Conservation (phyloP, 2,329 filamentous ascomycete genomes). For the Lachnellula arida region DNA sequence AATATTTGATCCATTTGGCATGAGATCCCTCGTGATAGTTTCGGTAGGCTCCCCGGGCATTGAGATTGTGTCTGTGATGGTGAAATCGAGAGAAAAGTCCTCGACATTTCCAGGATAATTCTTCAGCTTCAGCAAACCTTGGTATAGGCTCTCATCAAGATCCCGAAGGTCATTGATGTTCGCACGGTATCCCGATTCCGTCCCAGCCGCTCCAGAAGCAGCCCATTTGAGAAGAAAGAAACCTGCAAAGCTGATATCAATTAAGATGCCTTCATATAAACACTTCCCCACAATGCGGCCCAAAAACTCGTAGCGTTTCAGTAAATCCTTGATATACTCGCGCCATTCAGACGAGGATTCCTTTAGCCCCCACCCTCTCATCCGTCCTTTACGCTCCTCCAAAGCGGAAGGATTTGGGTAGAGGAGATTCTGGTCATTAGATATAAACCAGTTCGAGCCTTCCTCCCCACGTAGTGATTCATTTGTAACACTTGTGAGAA, state of each 20-base stretch:
- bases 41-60: constrained; percentile 44
- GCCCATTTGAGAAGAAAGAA: constrained; percentile 98
- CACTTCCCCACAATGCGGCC: constrained; percentile 94
- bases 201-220: constrained; percentile 60
- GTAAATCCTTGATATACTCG: constrained; percentile 52
- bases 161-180: constrained; percentile 92
- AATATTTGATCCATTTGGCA: constrained; percentile 69
- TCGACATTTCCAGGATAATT: constrained; percentile 78
- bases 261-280: constrained; percentile 91
- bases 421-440: constrained; percentile 80
- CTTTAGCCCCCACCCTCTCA: constrained; percentile 47
- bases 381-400: constrained; percentile 59
- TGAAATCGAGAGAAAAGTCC: constrained; percentile 82
- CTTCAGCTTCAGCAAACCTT: constrained; percentile 77
- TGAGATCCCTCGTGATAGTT: constrained; percentile 69
- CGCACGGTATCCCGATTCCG: constrained; percentile 73
- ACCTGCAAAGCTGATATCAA: constrained; percentile 87
- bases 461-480: constrained; percentile 69
- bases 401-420: constrained; percentile 81
- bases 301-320: constrained; percentile 82
- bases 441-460: constrained; percentile 64
- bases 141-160: constrained; percentile 85
- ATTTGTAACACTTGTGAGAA: constrained; percentile 80
- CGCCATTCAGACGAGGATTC: constrained; percentile 55
- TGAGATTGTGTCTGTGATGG: constrained; percentile 67